Percentiles rank a stretch among this genome's conserved stretches.
Evolutionary conservation across 805 yeast genomes (phyloP).

Genomic region (Kregervanrija delftensis): DNA sequence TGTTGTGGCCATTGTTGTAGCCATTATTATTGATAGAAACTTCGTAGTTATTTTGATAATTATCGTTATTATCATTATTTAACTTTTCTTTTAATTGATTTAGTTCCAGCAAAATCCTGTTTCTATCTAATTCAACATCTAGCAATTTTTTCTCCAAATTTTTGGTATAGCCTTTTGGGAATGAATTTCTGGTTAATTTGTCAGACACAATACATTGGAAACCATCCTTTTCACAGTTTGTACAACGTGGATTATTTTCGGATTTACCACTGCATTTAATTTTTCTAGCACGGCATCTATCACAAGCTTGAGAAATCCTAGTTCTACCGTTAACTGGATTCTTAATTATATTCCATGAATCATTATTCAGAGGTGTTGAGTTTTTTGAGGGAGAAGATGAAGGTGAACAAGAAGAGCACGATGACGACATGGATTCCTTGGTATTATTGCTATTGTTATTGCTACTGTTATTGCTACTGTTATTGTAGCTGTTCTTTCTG

Average conservation of each 20-base stretch:
- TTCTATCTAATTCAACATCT: conserved; percentile 51
- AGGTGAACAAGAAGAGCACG: no score
- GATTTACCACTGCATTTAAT: conserved; percentile 68
- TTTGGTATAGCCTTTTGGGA: conserved; percentile 78
- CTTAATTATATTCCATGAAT: conserved; percentile 29
- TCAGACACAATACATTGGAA: conserved; percentile 68
- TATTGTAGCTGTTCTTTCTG: no score
- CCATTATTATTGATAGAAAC: neutral
- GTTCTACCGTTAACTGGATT: conserved; percentile 31
- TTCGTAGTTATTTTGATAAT: neutral
- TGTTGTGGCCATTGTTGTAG: neutral
- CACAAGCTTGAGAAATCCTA: conserved; percentile 75
- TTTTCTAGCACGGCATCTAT: conserved; percentile 70
- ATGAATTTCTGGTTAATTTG: conserved; percentile 67
- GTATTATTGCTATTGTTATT: no score
- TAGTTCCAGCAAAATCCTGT: conserved; percentile 31
- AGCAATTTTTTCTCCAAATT: conserved; percentile 58
- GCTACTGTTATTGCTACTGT: no score
- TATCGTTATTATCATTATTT: neutral
- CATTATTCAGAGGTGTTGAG: neutral
- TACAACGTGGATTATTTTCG: conserved; percentile 45
- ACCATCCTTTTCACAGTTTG: conserved; percentile 58
- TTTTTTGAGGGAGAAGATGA: neutral
- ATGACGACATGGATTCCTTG: no score
- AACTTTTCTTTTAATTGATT: conserved; percentile 19